phyloP scores from a whole-genome alignment of 345 rosid genomes.

The Syzygium oleosum region DNA sequence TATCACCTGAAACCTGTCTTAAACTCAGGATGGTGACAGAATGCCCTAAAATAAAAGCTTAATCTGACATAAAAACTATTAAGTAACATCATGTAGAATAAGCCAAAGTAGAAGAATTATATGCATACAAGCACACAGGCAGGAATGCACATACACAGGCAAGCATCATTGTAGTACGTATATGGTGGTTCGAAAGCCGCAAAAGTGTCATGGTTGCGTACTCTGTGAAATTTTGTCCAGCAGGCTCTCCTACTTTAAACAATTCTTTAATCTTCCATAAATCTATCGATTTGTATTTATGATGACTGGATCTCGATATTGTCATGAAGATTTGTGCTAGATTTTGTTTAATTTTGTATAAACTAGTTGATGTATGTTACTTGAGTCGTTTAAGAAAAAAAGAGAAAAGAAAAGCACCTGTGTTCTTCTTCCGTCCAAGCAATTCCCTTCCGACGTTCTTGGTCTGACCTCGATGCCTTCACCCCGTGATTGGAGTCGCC shows the following conservation, averaged over 20 bases:
- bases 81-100: background rate
- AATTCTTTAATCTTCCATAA: background rate
- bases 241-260: background rate
- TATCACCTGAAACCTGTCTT: background rate
- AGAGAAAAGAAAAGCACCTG: slow-evolving; percentile 36
- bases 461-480: slow-evolving; percentile 80
- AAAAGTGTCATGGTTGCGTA: background rate
- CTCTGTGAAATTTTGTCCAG: background rate
- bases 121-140: background rate
- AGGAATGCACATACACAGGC: background rate
- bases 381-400: background rate
- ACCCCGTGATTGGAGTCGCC: slow-evolving; percentile 64
- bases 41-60: background rate
- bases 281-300: background rate
- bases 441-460: slow-evolving; percentile 93
- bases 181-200: background rate
- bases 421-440: slow-evolving; percentile 99
- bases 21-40: background rate
- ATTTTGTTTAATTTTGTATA: background rate
- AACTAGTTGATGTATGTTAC: background rate
- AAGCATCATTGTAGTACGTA: background rate
- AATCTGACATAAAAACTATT: background rate
- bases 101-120: background rate
- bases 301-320: background rate
- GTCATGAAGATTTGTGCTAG: background rate